Evolutionary conservation across 441 rosid species (phyloP), one percentile per base, ranked within the genome.

Genomic region (Pelargonium cotyledonis): DNA sequence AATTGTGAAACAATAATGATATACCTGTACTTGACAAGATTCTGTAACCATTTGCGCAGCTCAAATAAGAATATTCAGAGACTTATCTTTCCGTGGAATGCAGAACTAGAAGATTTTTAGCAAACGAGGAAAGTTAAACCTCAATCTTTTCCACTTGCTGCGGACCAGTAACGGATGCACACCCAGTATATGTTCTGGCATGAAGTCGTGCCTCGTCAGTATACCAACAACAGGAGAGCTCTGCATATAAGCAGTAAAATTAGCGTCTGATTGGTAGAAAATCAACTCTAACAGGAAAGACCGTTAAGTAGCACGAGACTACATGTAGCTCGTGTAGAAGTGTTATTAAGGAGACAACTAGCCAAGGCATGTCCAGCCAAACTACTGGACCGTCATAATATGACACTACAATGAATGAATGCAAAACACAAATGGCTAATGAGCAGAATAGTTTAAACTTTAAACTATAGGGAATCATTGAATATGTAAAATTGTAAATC

Each of bases 151-250:
- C 57, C 57, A 51, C 16, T 51, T 51, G 57, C 57, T 51, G 16
- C 18, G n/a, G 6, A 14, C 57, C 57, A 51, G 57, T 15, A 51
- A n/a, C n/a, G 96, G 96, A 73, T 85, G 81, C 23, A 90, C 84
- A 70, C 89, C 91, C 57, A 87, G 38, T 4, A 92, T 77, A 74
- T 92, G 98, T 75, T 90, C 95, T 0, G 91, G 92, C 86, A 83
- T 80, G 80, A 92, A 90, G 78, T 92, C 98, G 23, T 92, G 98
- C 80, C 98, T 74, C 0, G 98, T 92, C 44, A 92, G 76, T 60
- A 92, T 89, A 38, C 96, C 98, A 15, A 88, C 94, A 14, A 92
- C 76, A 0, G 98, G 96, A 9, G 94, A 93, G 75, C 84, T 81
- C 86, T 85, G 88, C 72, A 70, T 60, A 26, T 7, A 4, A 49